Evolutionary conservation across 768 basidiomycete genomes (phyloP), one percentile per base, ranked within the genome.

Genomic region (Mycena floridula): DNA sequence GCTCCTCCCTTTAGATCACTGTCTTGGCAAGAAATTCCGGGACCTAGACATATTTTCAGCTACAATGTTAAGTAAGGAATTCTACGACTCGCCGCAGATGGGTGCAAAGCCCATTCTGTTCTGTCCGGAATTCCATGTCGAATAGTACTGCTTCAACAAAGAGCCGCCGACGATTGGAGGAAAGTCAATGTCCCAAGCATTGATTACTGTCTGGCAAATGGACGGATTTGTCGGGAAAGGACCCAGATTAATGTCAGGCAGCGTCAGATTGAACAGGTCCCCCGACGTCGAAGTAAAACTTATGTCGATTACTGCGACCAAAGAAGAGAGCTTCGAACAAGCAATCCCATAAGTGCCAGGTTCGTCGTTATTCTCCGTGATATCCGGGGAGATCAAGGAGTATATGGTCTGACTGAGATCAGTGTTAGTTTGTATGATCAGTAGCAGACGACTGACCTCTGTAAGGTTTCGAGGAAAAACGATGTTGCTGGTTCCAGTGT

Each of bases 401-500:
- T 66, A 59, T 47, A 65, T 58, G 5, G 61, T 59, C 63, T 64
- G 21, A 8, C n/a, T n/a, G 11, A 21, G 47, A 12, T 38, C 21
- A 12, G 15, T 6, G 22, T 4, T n/a, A 8, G 8, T 3, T 16
- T 2, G 18, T 32, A 13, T 18, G 9, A 20, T n/a, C n/a, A n/a
- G n/a, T 22, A 28, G 22, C 15, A 21, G 5, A 13, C 15, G 3
- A 43, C 45, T 21, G 43, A 59, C 63, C 47, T 63, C 55, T 5
- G 63, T 55, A 22, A 56, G 58, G n/a, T 45, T 27, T 24, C 56
- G 49, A 28, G 53, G 45, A 32, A 65, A 54, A 41, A 62, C 51
- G 18, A 62, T 49, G 52, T 63, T 66, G 46, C 57, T 60, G 20
- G 63, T 66, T 25, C 64, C 63, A 24, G 52, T 57, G 53, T 66